Evolutionary conservation across 2,329 filamentous ascomycete genomes (phyloP).

Genomic region (Sarocladiaceae sp.): DNA sequence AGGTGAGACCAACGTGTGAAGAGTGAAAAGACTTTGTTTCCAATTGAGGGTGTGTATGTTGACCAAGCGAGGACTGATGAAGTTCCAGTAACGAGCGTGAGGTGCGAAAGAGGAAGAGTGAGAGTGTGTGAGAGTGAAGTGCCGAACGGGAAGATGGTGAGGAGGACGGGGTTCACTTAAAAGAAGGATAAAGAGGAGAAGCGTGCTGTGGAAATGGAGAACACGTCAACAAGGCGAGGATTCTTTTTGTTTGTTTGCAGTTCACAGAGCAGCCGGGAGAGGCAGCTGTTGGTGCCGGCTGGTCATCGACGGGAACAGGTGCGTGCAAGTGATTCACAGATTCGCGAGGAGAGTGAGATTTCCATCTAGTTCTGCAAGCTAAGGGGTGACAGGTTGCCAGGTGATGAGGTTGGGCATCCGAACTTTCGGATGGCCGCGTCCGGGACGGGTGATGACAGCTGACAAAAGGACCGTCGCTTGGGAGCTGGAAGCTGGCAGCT

Average conservation of each 20-base stretch:
- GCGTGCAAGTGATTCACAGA: slow-evolving; percentile 4
- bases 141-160: slow-evolving; percentile 8
- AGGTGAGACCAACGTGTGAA: no score
- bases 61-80: no score
- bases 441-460: not conserved
- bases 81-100: slow-evolving; percentile 1
- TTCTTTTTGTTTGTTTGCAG: slow-evolving; percentile 8
- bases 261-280: not conserved
- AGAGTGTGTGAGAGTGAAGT: slow-evolving; percentile 5
- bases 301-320: not conserved
- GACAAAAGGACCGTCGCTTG: no score
- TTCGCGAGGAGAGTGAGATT: not conserved
- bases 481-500: not conserved
- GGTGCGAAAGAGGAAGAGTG: no score
- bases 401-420: not conserved
- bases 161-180: no score
- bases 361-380: not conserved
- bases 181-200: slow-evolving; percentile 7
- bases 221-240: not conserved
- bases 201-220: not conserved
- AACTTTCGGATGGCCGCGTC: not conserved
- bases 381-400: not conserved
- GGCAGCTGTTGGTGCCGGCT: not conserved
- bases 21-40: no score
- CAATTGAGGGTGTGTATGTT: no score